These are phyloP conservation scores for Colletotrichum neosansevieriae DNA, from an alignment of 2,329 filamentous ascomycete genomes.

Conservation along the genomic window DNA sequence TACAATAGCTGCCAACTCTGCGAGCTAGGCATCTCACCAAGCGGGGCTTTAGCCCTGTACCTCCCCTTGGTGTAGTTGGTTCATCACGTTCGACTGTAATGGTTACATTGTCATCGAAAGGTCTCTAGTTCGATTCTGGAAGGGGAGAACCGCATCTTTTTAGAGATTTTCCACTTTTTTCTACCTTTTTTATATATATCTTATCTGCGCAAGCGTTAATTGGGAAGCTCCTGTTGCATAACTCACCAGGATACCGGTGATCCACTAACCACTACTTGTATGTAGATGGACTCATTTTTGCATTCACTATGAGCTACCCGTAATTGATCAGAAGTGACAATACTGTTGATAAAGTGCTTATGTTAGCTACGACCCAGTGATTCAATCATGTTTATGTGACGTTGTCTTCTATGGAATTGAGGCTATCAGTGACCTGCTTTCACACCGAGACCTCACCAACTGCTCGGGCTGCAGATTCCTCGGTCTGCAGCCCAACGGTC, in stretches of 20 bases:
- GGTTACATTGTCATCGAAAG: slow-evolving; percentile 36
- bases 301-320: too few species aligned
- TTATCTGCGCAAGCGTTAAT: background rate
- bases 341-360: too few species aligned
- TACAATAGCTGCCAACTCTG: too few species aligned
- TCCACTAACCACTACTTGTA: too few species aligned
- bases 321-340: too few species aligned
- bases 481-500: slow-evolving; percentile 1
- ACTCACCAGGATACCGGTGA: too few species aligned
- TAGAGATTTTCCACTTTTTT: background rate
- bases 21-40: fast-evolving
- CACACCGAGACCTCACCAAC: background rate
- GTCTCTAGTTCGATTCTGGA: slow-evolving; percentile 35
- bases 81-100: slow-evolving; percentile 41
- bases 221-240: background rate
- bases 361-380: too few species aligned
- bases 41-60: slow-evolving; percentile 12
- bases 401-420: too few species aligned
- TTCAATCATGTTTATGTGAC: too few species aligned
- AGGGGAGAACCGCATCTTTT: slow-evolving; percentile 1
- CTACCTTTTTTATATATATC: background rate
- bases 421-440: too few species aligned
- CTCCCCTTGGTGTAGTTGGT: slow-evolving; percentile 40
- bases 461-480: background rate
- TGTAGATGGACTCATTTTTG: too few species aligned